Base-by-base conservation (phyloP, 495 filamentous ascomycete species). In the Aspergillus coremiiformis region DNA sequence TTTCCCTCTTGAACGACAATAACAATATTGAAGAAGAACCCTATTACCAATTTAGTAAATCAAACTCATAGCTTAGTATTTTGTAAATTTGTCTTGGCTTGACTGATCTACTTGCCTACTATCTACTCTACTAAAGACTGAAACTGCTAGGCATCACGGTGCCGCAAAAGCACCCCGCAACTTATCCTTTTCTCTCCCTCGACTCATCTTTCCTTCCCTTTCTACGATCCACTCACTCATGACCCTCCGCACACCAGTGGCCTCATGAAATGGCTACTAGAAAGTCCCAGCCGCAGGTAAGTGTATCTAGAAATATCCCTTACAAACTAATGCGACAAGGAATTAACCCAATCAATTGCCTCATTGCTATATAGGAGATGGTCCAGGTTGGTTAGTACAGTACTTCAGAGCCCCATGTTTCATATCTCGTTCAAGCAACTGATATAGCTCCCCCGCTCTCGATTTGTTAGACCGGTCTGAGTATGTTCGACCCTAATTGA, bases 331-430 rank as follows among this genome's bases (percentile, higher is more conserved):
- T 26, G 15, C 48, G 26, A 30, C 12, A 4, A 15, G 15, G 21
- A 55, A 43, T 56, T 72, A 32, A 69, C 53, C 10, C 27, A 49
- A 37, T 47, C 19, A 9, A 42, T 29, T 17, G 29, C 26, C 5
- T 49, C 37, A 48, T 41, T 4, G 2, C 21, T n/a, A 29, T n/a
- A 29, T 15, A 97, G 91, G 92, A 98, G 81, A 98, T 98, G 93
- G 88, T 95, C 56, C 92, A 98, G 84, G 90, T 98, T 78, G 93
- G 93, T 96, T 82, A 78, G 83, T 85, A 72, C 65, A 71, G 83
- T 85, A 72, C 65, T 61, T 63, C 60, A 59, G 48, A 42, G 32
- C 24, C 53, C 57, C 54, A 64, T 54, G n/a, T 59, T 10, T 54
- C 47, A 35, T 17, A 19, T 47, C 35, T 41, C 14, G 35, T 47